phyloP scores from a whole-genome alignment of 1,284 basidiomycete genomes.

The Naganishia sp. region DNA sequence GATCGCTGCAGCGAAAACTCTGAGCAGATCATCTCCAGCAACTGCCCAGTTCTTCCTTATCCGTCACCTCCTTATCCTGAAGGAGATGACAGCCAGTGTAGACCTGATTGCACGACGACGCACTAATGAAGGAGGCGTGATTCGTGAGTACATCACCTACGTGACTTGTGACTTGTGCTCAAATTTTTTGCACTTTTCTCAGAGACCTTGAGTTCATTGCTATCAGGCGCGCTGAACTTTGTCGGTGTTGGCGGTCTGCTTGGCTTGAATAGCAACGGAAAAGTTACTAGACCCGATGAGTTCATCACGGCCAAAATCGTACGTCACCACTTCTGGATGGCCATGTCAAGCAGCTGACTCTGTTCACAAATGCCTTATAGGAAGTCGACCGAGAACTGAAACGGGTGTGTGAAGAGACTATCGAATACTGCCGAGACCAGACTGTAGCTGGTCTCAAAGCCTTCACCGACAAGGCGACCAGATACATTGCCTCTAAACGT shows the following conservation, averaged over 20 bases:
- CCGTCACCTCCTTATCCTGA: slow-evolving; percentile 83
- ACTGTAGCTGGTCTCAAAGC: slow-evolving; percentile 60
- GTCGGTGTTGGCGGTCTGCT: slow-evolving; percentile 69
- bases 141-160: slow-evolving; percentile 41
- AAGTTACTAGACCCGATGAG: slow-evolving; percentile 50
- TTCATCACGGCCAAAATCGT: slow-evolving; percentile 24
- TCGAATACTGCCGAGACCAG: slow-evolving; percentile 62
- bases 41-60: slow-evolving; percentile 82
- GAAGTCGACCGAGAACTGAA: slow-evolving; percentile 82
- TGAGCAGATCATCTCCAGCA: slow-evolving; percentile 59
- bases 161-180: slow-evolving; percentile 57
- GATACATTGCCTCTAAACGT: slow-evolving; percentile 44
- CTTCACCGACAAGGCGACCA: slow-evolving; percentile 62
- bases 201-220: slow-evolving; percentile 73
- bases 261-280: slow-evolving; percentile 39
- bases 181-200: background rate
- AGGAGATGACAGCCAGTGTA: slow-evolving; percentile 78
- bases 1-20: slow-evolving; percentile 65
- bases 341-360: background rate
- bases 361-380: slow-evolving; percentile 51
- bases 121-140: slow-evolving; percentile 52
- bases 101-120: slow-evolving; percentile 61
- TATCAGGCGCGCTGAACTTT: slow-evolving; percentile 68
- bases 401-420: slow-evolving; percentile 76
- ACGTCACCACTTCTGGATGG: background rate